phyloP scores from a whole-genome alignment of 2,329 filamentous ascomycete species.

The Aspergillus sergii region DNA sequence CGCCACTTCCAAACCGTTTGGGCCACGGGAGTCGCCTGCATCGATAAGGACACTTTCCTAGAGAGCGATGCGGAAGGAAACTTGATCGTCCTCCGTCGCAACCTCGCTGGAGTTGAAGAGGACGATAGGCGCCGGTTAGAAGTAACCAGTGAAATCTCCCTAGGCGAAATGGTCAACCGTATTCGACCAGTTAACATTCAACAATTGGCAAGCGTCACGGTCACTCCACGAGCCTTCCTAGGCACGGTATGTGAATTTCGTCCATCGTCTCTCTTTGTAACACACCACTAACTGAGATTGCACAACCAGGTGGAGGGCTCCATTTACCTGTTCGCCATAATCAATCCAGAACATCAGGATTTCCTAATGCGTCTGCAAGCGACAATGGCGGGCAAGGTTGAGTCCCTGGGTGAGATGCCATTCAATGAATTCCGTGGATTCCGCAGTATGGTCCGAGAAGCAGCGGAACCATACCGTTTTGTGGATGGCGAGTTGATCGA shows the following conservation, averaged over 20 bases:
- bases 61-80: constrained; percentile 88
- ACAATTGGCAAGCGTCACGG: constrained; percentile 64
- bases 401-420: constrained; percentile 70
- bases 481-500: constrained; percentile 92
- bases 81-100: constrained; percentile 75
- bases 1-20: constrained; percentile 81
- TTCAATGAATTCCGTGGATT: constrained; percentile 85
- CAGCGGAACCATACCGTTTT: constrained; percentile 79
- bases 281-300: neutral
- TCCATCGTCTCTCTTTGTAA: neutral
- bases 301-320: constrained; percentile 75
- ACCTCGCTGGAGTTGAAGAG: constrained; percentile 70
- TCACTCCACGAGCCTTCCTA: constrained; percentile 82
- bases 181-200: constrained; percentile 75
- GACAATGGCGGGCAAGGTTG: constrained; percentile 67
- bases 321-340: constrained; percentile 85
- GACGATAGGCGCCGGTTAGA: constrained; percentile 73
- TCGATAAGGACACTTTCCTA: constrained; percentile 75
- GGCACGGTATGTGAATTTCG: constrained; percentile 68
- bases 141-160: constrained; percentile 75
- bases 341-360: constrained; percentile 72
- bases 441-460: constrained; percentile 69
- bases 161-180: constrained; percentile 92
- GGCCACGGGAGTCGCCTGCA: constrained; percentile 74
- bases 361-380: constrained; percentile 80